Percentiles rank a stretch among this genome's conserved stretches.
phyloP scores from a whole-genome alignment of 306 rosid species.

The Cicer bijugum region DNA sequence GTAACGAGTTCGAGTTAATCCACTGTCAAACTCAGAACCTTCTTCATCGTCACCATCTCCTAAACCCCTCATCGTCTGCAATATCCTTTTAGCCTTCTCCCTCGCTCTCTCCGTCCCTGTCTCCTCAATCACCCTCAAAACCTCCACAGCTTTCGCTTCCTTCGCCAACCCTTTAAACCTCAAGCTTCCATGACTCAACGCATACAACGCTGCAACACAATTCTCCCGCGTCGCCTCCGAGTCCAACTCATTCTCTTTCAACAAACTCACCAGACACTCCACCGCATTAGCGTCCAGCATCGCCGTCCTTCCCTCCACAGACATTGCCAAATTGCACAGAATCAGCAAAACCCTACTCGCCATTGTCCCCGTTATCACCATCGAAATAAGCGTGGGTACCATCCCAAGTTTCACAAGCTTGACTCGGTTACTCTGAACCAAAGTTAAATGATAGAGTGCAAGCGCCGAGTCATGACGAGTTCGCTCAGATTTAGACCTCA shows the following conservation, averaged over 20 bases:
- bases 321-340: constrained; percentile 72
- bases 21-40: constrained; percentile 41
- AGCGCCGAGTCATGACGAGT: constrained; percentile 83
- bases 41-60: constrained; percentile 50
- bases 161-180: constrained; percentile 86
- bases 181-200: constrained; percentile 80
- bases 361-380: constrained; percentile 52
- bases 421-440: constrained; percentile 80
- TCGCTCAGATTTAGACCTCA: constrained; percentile 73
- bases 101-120: constrained; percentile 81
- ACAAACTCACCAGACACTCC: constrained; percentile 61
- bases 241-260: constrained; percentile 60
- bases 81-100: constrained; percentile 74
- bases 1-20: constrained; percentile 49
- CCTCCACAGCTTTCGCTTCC: constrained; percentile 81
- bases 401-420: constrained; percentile 76
- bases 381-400: constrained; percentile 58
- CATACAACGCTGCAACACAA: constrained; percentile 76
- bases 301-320: constrained; percentile 72
- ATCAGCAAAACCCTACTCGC: constrained; percentile 67
- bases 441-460: constrained; percentile 72
- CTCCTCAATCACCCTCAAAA: constrained; percentile 67
- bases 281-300: constrained; percentile 86
- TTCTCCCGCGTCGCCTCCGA: constrained; percentile 83
- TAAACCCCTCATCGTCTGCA: constrained; percentile 68